These are phyloP conservation scores for Myrica gale DNA, from an alignment of 306 rosid genomes.

Conservation along the genomic window DNA sequence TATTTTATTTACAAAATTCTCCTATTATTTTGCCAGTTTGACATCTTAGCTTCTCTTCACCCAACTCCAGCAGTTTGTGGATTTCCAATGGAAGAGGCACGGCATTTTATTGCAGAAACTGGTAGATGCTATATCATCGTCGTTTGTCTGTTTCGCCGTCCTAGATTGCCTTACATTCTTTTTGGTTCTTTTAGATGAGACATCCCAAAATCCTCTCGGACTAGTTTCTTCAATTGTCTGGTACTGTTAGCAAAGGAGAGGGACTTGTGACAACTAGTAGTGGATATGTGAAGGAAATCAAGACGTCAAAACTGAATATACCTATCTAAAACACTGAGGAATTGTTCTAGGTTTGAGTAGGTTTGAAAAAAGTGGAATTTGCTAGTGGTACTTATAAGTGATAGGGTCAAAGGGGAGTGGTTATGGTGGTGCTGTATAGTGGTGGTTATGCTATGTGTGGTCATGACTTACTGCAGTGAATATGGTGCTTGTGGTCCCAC, in stretches of 20 bases:
- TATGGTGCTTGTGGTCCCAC: neutral
- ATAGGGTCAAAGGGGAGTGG: neutral
- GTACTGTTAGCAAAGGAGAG: neutral
- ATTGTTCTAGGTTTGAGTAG: neutral
- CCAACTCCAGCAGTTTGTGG: slow-evolving; percentile 99
- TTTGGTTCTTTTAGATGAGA: neutral
- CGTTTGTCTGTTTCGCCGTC: neutral
- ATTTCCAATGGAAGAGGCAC: slow-evolving; percentile 91
- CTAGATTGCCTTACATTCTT: neutral
- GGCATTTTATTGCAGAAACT: slow-evolving; percentile 70
- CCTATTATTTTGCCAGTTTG: slow-evolving; percentile 50
- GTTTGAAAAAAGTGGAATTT: neutral
- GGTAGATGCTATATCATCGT: slow-evolving; percentile 39
- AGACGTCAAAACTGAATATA: neutral
- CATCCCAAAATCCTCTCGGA: neutral
- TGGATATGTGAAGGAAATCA: neutral
- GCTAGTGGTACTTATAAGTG: neutral
- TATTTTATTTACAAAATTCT: slow-evolving; percentile 11
- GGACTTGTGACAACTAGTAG: neutral
- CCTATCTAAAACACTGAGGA: neutral
- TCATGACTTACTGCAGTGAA: neutral
- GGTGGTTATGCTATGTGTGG: slow-evolving; percentile 6
- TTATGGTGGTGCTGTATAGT: too few species aligned
- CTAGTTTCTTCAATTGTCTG: neutral
- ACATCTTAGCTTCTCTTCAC: slow-evolving; percentile 80